Percentiles rank a stretch among this genome's conserved stretches.
Evolutionary conservation across 2,329 filamentous ascomycete species (phyloP).

Genomic region (Aspergillus viridinutans): DNA sequence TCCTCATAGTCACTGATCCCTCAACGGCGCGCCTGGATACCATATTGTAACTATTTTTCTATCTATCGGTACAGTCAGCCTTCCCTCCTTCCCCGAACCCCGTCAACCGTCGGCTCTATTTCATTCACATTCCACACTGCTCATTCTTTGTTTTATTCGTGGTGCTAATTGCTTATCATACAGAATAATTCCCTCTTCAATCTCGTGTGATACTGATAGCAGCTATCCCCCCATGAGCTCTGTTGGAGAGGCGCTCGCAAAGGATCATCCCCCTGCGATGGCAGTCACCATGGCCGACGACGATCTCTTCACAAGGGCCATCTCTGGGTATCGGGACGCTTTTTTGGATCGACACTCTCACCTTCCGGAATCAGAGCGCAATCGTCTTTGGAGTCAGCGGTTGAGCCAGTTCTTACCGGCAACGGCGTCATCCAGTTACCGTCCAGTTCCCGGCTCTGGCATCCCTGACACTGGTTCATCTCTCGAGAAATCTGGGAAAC

Average conservation of each 20-base stretch:
- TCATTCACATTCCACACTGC: conserved; percentile 3
- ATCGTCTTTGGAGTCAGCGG: conserved; percentile 38
- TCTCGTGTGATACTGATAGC: conserved; percentile 28
- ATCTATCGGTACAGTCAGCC: conserved; percentile 1
- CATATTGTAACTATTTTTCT: not conserved
- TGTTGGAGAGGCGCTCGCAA: conserved; percentile 10
- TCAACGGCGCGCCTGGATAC: not conserved
- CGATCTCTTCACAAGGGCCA: conserved; percentile 38
- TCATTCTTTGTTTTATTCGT: conserved; percentile 3
- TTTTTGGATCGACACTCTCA: conserved; percentile 41
- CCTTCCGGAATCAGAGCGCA: conserved; percentile 38
- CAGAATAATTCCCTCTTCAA: conserved; percentile 4
- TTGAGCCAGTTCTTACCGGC: conserved; percentile 37
- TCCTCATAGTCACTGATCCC: not conserved
- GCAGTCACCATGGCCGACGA: conserved; percentile 34
- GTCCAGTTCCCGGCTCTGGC: conserved; percentile 17
- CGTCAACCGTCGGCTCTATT: conserved; percentile 3
- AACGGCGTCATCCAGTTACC: conserved; percentile 17
- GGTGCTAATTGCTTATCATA: conserved; percentile 7
- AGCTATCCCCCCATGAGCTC: conserved; percentile 16
- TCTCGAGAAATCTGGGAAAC: conserved; percentile 38
- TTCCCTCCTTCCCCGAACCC: not conserved
- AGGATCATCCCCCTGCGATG: conserved; percentile 25
- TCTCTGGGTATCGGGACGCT: conserved; percentile 38
- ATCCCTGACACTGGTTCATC: conserved; percentile 17